These are phyloP conservation scores for Fusarium secorum DNA, from an alignment of 2,329 filamentous ascomycete genomes.

Conservation along the genomic window DNA sequence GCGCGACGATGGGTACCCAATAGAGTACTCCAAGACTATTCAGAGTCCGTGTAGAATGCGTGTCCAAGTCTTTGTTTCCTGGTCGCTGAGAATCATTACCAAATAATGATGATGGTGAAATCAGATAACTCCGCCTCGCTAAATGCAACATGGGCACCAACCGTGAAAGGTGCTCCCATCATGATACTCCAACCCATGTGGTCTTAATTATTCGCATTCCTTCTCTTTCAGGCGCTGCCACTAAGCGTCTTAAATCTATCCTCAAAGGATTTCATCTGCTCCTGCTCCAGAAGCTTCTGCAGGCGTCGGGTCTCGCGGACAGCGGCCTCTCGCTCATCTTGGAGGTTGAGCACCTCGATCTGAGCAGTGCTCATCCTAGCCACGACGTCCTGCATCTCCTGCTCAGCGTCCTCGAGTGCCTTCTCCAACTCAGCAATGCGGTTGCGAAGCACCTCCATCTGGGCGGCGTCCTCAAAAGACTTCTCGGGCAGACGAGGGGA, in stretches of 20 bases:
- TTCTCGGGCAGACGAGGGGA: conserved; percentile 62
- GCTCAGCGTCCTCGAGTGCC: conserved; percentile 66
- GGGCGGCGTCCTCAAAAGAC: conserved; percentile 75
- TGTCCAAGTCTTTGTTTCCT: conserved; percentile 11
- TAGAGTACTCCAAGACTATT: conserved; percentile 20
- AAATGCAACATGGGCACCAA: conserved; percentile 45
- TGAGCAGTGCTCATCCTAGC: conserved; percentile 81
- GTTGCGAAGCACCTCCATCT: conserved; percentile 78
- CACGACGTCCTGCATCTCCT: conserved; percentile 84
- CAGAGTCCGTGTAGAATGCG: conserved; percentile 8
- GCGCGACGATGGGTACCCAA: conserved; percentile 22
- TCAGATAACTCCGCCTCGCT: conserved; percentile 50
- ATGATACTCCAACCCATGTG: conserved; percentile 15
- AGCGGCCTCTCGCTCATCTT: conserved; percentile 77
- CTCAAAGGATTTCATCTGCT: conserved; percentile 63
- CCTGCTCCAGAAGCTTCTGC: conserved; percentile 70
- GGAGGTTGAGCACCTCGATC: conserved; percentile 82
- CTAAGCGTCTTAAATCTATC: conserved; percentile 49
- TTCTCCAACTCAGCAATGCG: conserved; percentile 86
- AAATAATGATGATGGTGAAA: conserved; percentile 36
- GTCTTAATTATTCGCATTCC: conserved; percentile 5
- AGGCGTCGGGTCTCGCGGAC: conserved; percentile 74
- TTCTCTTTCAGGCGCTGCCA: conserved; percentile 37
- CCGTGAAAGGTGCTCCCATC: conserved; percentile 19
- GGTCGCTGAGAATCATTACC: conserved; percentile 21